Percentiles rank a stretch among this genome's conserved stretches.
Conservation (phyloP, 1,284 basidiomycete genomes). For the Boletus semigastroideus region DNA sequence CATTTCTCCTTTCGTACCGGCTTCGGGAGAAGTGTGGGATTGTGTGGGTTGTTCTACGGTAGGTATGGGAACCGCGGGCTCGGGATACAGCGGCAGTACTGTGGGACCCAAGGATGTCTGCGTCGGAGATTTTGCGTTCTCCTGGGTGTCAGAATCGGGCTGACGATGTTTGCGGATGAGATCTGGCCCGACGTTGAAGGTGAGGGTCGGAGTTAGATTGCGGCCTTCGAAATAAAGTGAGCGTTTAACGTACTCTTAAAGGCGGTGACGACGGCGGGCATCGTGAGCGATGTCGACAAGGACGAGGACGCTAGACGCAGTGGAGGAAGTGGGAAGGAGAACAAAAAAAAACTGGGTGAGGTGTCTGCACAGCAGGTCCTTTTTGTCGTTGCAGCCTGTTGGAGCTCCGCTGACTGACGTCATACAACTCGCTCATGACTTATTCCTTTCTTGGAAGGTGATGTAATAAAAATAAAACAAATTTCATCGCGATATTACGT, state of each 20-base stretch:
- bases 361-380: slow-evolving; percentile 23
- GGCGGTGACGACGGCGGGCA: slow-evolving; percentile 58
- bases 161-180: slow-evolving; percentile 73
- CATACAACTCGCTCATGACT: slow-evolving; percentile 16
- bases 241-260: slow-evolving; percentile 59
- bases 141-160: slow-evolving; percentile 34
- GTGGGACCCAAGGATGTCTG: slow-evolving; percentile 33
- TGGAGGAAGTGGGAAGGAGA: not conserved
- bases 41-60: slow-evolving; percentile 35
- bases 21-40: slow-evolving; percentile 32
- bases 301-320: slow-evolving; percentile 1
- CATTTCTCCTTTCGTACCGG: slow-evolving; percentile 61
- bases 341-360: slow-evolving; percentile 7
- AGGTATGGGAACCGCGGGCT: slow-evolving; percentile 27
- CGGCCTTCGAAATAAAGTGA: slow-evolving; percentile 4
- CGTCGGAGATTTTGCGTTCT: slow-evolving; percentile 27
- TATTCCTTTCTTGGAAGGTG: slow-evolving; percentile 9
- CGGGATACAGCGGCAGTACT: slow-evolving; percentile 28
- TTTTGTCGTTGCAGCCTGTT: slow-evolving; percentile 34
- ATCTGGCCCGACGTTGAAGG: slow-evolving; percentile 47
- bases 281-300: slow-evolving; percentile 13
- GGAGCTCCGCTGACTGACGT: slow-evolving; percentile 37
- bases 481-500: not conserved
- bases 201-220: slow-evolving; percentile 19
- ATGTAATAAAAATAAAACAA: not conserved